A percentile compares a stretch with the other conserved stretches of the same genome.
Conservation (phyloP, 768 basidiomycete species). For the Phlebiopsis flavidoalba region DNA sequence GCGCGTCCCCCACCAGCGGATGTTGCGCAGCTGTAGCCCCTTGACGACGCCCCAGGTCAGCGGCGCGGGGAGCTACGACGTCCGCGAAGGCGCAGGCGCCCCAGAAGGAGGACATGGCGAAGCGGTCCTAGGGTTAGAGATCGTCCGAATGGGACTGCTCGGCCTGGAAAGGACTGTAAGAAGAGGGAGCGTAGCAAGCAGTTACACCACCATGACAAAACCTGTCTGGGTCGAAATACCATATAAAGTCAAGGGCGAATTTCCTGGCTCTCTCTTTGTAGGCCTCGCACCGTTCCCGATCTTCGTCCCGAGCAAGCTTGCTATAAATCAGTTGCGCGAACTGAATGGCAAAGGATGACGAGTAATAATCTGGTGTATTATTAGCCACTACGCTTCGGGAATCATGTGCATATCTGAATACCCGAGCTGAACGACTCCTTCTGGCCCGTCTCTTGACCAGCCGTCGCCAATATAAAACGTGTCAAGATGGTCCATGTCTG, state of each 20-base stretch:
- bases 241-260: conserved; percentile 67
- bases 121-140: conserved; percentile 75
- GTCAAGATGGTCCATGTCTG: conserved; percentile 70
- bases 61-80: conserved; percentile 60
- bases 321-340: conserved; percentile 70
- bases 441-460: conserved; percentile 76
- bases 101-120: conserved; percentile 81
- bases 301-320: conserved; percentile 55
- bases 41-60: conserved; percentile 73
- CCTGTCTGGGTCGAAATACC: conserved; percentile 75
- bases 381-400: not conserved
- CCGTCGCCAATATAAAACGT: conserved; percentile 75
- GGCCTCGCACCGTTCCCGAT: conserved; percentile 59
- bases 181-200: not conserved
- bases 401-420: not conserved
- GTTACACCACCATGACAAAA: conserved; percentile 21
- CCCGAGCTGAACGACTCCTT: conserved; percentile 66
- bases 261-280: conserved; percentile 57
- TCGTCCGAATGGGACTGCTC: conserved; percentile 70
- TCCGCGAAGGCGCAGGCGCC: conserved; percentile 70
- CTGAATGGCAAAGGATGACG: conserved; percentile 76
- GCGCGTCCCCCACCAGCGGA: conserved; percentile 64
- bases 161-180: conserved; percentile 36
- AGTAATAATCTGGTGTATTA: conserved; percentile 53
- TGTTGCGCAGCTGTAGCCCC: conserved; percentile 66